Conservation (phyloP, 306 rosid species). For the Abrus pulchellus region DNA sequence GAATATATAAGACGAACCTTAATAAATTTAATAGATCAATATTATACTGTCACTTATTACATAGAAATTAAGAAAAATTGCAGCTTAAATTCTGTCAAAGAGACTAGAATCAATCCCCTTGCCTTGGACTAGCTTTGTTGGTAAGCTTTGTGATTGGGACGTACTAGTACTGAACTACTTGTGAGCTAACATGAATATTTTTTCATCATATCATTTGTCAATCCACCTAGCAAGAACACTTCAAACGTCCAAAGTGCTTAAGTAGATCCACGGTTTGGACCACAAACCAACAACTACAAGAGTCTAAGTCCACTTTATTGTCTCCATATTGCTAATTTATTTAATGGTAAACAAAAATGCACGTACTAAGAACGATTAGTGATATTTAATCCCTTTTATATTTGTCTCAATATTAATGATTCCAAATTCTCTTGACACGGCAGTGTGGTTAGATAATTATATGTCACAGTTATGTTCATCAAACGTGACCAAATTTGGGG, state of each 20-base stretch:
- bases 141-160: conserved; percentile 17
- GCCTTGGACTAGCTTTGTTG: neutral
- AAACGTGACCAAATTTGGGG: conserved; percentile 5
- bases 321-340: conserved; percentile 16
- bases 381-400: neutral
- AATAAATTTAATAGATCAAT: neutral
- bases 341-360: conserved; percentile 7
- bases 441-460: conserved; percentile 9
- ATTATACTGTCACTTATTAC: neutral
- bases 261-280: neutral
- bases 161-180: neutral
- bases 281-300: neutral
- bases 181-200: neutral
- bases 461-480: neutral
- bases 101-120: neutral
- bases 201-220: neutral
- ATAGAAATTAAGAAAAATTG: conserved; percentile 6
- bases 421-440: conserved; percentile 5
- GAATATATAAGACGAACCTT: neutral
- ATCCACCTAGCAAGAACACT: conserved; percentile 1
- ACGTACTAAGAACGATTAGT: neutral
- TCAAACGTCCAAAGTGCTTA: neutral
- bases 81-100: neutral
- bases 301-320: conserved; percentile 7
- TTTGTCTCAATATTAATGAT: neutral